Evolutionary conservation across 2,329 filamentous ascomycete genomes (phyloP), one percentile per base, ranked within the genome.

Genomic region (Dothiorella sarmentorum): DNA sequence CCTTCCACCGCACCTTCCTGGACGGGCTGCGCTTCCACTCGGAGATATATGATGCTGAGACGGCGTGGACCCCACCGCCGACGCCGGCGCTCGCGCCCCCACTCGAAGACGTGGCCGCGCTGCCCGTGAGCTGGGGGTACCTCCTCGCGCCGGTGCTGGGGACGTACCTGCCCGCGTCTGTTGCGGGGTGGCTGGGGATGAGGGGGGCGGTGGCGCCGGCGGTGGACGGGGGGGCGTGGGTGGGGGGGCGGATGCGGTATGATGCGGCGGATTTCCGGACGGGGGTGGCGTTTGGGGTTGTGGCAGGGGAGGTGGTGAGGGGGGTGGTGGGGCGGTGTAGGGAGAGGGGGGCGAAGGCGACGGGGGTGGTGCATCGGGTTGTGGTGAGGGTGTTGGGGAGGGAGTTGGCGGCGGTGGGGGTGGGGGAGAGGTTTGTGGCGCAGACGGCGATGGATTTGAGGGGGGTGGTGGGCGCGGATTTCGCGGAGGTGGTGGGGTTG

Each of bases 111-210:
- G 65, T 69, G 1, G 67, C 68, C 17, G 65, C 69, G 6, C 68
- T 80, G 0, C 68, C 72, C 2, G 75, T 80, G 26, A 77, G 76
- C 0, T 79, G 73, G 76, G 64, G 63, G 0, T 80, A 71, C 56
- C 71, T 80, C 4, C 70, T 80, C 0, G 63, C 62, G 3, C 74
- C 77, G 0, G 61, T 78, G 6, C 47, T 78, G 4, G 70, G 67
- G 9, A 65, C 67, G 6, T 69, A 73, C 58, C 64, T 78, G 7
- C 78, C 78, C 1, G 60, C 61, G 1, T 79, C 3, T 61, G 63
- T 4, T 58, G 64, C 9, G n/a, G n/a, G n/a, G n/a, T n/a, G n/a
- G n/a, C n/a, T n/a, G n/a, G n/a, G n/a, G n/a, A n/a, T n/a, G n/a
- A n/a, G n/a, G n/a, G n/a, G n/a, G n/a, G n/a, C n/a, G n/a, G n/a